phyloP scores from a whole-genome alignment of 371 early-diverging fungal species.

The Basidiobolus meristosporus region DNA sequence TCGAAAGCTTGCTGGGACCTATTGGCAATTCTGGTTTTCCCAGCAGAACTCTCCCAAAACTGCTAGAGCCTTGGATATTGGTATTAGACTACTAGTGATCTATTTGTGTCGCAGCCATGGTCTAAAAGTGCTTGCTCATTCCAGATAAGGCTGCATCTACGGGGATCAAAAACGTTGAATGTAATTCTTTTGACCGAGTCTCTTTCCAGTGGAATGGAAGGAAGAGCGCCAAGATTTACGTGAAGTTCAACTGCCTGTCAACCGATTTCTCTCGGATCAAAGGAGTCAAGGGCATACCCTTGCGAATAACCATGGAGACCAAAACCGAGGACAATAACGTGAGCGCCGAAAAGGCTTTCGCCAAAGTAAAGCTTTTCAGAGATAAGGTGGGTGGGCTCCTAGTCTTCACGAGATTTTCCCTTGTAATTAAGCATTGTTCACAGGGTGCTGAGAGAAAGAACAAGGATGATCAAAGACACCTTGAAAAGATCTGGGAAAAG shows the following conservation, averaged over 20 bases:
- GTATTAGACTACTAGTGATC: no score
- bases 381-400: constrained; percentile 18
- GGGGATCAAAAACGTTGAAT: constrained; percentile 26
- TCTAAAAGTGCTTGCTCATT: neutral
- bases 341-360: constrained; percentile 27
- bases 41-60: constrained; percentile 39
- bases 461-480: constrained; percentile 42
- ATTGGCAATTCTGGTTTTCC: constrained; percentile 58
- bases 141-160: constrained; percentile 17
- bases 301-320: constrained; percentile 39
- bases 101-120: no score
- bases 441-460: constrained; percentile 41
- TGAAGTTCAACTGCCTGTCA: constrained; percentile 58
- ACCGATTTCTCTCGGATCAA: constrained; percentile 71
- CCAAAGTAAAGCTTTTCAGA: constrained; percentile 53
- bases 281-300: constrained; percentile 68
- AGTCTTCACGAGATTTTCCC: no score
- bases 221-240: constrained; percentile 39
- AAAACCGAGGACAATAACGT: constrained; percentile 1
- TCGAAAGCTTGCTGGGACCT: constrained; percentile 36
- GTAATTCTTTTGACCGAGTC: constrained; percentile 44
- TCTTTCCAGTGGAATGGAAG: constrained; percentile 53
- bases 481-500: constrained; percentile 30
- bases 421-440: constrained; percentile 1
- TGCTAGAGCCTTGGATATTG: constrained; percentile 40